A percentile compares a stretch with the other conserved stretches of the same genome.
These are phyloP conservation scores for Stachybotrys echinatus DNA, from an alignment of 2,329 filamentous ascomycete species.

Conservation along the genomic window DNA sequence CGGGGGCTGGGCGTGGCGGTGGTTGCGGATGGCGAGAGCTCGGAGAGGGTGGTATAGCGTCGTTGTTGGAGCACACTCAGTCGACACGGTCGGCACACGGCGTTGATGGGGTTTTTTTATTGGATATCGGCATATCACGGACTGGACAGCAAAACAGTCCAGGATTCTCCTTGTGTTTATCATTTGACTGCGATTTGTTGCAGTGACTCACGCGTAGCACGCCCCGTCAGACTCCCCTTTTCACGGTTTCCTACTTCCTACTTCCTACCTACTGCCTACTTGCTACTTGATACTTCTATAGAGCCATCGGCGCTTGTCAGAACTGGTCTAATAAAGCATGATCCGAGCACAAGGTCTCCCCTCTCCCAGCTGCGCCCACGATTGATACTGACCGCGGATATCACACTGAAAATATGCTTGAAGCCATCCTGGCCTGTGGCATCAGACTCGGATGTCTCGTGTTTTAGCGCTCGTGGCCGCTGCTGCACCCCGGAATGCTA, in stretches of 20 bases:
- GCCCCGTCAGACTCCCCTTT: conserved; percentile 13
- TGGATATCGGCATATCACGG: conserved; percentile 1
- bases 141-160: no score
- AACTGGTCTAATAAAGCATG: neutral
- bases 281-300: no score
- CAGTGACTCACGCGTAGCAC: conserved; percentile 14
- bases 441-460: no score
- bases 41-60: conserved; percentile 67
- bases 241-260: no score
- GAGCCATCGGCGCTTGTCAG: neutral
- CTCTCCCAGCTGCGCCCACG: no score
- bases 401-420: no score
- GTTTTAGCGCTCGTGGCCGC: neutral
- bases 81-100: conserved; percentile 9
- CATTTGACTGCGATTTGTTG: conserved; percentile 11
- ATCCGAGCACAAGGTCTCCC: neutral
- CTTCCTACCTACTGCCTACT: no score
- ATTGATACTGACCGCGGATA: no score
- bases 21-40: conserved; percentile 77
- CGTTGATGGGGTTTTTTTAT: conserved; percentile 13
- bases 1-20: conserved; percentile 79
- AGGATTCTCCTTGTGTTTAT: conserved; percentile 8
- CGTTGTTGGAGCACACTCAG: neutral
- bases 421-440: no score
- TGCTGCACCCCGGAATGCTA: neutral